Evolutionary conservation across 345 rosid species (phyloP).

Genomic region (Gossypium raimondii): DNA sequence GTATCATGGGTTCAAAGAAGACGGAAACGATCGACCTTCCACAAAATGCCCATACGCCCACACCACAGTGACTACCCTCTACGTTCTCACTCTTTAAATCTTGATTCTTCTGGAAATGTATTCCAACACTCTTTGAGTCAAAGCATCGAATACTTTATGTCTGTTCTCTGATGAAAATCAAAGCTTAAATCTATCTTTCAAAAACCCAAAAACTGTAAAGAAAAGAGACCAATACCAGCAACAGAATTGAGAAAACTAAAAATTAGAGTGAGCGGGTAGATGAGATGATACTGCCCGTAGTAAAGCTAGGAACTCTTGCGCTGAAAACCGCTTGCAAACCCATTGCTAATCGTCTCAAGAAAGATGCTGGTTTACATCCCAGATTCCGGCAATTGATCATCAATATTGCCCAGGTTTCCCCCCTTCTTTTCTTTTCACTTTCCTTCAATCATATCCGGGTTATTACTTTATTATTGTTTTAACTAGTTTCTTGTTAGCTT

Average conservation of each 20-base stretch:
- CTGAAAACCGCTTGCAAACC: constrained; percentile 72
- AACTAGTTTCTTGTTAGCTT: background rate
- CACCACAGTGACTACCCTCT: background rate
- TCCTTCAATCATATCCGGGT: background rate
- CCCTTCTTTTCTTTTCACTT: background rate
- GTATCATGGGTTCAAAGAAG: too few relatives aligned
- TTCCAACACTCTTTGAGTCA: constrained; percentile 10
- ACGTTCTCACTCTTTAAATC: background rate
- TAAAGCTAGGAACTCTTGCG: constrained; percentile 78
- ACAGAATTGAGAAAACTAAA: background rate
- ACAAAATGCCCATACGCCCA: background rate
- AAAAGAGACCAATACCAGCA: background rate
- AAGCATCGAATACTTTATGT: constrained; percentile 9
- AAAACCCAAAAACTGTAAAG: background rate
- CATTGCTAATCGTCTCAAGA: constrained; percentile 75
- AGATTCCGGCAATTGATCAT: constrained; percentile 67
- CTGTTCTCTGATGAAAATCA: background rate
- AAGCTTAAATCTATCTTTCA: background rate
- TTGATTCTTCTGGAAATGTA: background rate
- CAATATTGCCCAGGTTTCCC: constrained; percentile 68
- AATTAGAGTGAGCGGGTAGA: constrained; percentile 13
- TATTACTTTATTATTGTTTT: background rate
- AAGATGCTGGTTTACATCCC: constrained; percentile 63
- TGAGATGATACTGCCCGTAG: constrained; percentile 49
- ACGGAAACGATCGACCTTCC: too few relatives aligned